phyloP scores from a whole-genome alignment of 345 rosid species.

The Fremontodendron californicum region DNA sequence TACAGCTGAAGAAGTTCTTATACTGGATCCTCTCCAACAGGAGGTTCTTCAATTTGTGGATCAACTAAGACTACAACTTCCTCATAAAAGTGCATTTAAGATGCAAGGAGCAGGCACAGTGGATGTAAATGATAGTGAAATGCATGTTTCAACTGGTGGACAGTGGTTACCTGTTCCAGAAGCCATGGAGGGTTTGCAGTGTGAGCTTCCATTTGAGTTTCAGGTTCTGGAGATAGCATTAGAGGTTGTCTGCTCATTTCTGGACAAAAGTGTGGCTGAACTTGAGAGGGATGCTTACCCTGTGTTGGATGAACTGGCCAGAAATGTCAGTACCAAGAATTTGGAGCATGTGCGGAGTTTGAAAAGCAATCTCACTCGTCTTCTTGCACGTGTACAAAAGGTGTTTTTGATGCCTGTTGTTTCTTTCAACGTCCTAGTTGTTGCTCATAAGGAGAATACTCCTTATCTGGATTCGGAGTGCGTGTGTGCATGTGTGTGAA shows the following conservation, averaged over 20 bases:
- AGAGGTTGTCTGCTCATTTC: constrained; percentile 67
- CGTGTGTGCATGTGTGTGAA: background rate
- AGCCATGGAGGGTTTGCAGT: constrained; percentile 67
- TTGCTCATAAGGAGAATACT: background rate
- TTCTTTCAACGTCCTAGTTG: background rate
- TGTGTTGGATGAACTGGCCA: constrained; percentile 82
- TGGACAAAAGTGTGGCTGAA: constrained; percentile 64
- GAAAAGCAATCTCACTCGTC: constrained; percentile 85
- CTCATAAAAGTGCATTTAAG: constrained; percentile 36
- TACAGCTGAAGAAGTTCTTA: constrained; percentile 62
- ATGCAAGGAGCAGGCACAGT: constrained; percentile 32
- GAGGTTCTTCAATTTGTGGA: constrained; percentile 75
- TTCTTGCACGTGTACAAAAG: constrained; percentile 95
- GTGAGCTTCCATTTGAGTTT: constrained; percentile 93
- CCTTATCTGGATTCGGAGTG: background rate
- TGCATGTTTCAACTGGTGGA: constrained; percentile 38
- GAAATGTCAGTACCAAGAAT: constrained; percentile 90
- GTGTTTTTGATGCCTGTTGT: constrained; percentile 28
- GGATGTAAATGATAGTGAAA: constrained; percentile 34
- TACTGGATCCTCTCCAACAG: constrained; percentile 60
- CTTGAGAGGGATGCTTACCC: constrained; percentile 92
- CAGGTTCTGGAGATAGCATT: constrained; percentile 94
- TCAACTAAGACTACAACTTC: constrained; percentile 62
- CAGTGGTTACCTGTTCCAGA: constrained; percentile 60
- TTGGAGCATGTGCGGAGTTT: constrained; percentile 86